Evolutionary conservation across 306 rosid genomes (phyloP).

Genomic region (Cucurbita argyrosperma): DNA sequence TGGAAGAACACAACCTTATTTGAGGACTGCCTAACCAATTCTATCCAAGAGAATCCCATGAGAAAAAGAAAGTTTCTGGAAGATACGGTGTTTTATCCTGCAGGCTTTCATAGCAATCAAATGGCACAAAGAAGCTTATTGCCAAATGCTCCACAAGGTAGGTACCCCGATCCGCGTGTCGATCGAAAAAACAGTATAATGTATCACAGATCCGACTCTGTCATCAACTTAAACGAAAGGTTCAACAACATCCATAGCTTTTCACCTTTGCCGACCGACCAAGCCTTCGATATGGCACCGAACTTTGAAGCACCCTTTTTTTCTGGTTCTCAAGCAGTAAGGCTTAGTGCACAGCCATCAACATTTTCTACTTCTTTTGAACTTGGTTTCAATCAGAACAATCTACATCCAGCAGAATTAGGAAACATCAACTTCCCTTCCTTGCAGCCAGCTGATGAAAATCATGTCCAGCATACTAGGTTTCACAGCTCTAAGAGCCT

Average conservation of each 20-base stretch:
- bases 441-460: constrained; percentile 39
- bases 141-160: constrained; percentile 17
- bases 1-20: constrained; percentile 48
- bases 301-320: constrained; percentile 29
- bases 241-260: constrained; percentile 20
- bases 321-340: constrained; percentile 39
- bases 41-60: constrained; percentile 19
- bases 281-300: constrained; percentile 20
- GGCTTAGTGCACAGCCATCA: constrained; percentile 26
- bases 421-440: constrained; percentile 48
- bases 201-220: constrained; percentile 27
- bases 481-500: constrained; percentile 27
- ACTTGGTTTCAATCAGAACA: constrained; percentile 24
- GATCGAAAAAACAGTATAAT: constrained; percentile 21
- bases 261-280: constrained; percentile 22
- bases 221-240: constrained; percentile 21
- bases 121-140: constrained; percentile 16
- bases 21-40: constrained; percentile 23
- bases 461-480: constrained; percentile 34
- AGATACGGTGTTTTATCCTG: constrained; percentile 23
- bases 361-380: constrained; percentile 24
- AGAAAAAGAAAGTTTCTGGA: constrained; percentile 32
- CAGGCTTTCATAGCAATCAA: constrained; percentile 20
- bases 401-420: constrained; percentile 28
- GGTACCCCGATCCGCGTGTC: constrained; percentile 24